These are phyloP conservation scores for Rhytidiadelphus loreus DNA, from an alignment of 225 moss, liverwort and hornwort species.

Conservation along the genomic window DNA sequence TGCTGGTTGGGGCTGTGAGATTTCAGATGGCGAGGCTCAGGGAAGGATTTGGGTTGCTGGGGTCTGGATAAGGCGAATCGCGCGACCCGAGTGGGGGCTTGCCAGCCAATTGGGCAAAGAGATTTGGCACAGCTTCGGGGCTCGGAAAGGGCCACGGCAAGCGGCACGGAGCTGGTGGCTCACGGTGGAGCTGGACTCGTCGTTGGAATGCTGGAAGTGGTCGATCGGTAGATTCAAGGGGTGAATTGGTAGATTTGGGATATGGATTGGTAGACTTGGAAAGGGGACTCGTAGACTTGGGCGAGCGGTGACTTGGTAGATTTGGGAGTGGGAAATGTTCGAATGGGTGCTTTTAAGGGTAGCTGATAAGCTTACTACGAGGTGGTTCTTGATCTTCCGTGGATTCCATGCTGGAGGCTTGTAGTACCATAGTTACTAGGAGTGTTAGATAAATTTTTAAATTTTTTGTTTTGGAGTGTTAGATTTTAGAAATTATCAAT, in stretches of 20 bases:
- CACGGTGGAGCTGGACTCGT: neutral
- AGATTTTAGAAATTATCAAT: neutral
- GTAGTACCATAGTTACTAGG: rapidly evolving
- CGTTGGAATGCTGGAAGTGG: neutral
- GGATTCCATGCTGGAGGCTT: neutral
- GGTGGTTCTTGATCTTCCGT: neutral
- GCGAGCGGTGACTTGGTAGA: neutral
- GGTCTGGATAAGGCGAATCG: slow-evolving; percentile 18
- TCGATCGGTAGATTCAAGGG: neutral
- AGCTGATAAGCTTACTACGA: neutral
- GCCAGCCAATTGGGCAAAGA: neutral
- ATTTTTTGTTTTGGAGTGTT: neutral
- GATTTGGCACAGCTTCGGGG: neutral
- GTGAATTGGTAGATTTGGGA: neutral
- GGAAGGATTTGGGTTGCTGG: neutral
- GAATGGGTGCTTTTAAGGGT: no score
- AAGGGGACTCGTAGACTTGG: neutral
- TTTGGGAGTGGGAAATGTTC: neutral
- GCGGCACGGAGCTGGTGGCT: neutral
- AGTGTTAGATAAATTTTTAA: rapidly evolving
- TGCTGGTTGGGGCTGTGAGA: neutral
- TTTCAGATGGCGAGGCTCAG: neutral
- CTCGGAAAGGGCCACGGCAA: neutral
- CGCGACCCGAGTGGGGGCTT: neutral
- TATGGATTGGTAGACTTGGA: neutral